Percentiles rank a stretch among this genome's conserved stretches.
phyloP scores from a whole-genome alignment of 139 green algal species.

The Asterochloris erici region DNA sequence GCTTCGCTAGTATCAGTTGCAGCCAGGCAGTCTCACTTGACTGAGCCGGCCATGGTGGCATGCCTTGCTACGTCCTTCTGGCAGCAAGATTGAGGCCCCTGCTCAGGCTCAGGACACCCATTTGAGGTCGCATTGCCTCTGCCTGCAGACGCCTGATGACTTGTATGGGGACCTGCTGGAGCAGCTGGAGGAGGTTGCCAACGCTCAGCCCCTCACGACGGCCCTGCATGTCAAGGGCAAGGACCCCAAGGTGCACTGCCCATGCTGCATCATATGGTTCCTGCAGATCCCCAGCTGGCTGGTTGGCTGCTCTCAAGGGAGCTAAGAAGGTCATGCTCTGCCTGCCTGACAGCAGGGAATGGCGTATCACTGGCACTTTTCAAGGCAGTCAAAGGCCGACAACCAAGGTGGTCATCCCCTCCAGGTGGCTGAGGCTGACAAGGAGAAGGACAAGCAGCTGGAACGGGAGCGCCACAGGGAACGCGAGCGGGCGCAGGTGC shows the following conservation, averaged over 20 bases:
- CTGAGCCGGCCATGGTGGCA: background rate
- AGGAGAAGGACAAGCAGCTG: constrained; percentile 48
- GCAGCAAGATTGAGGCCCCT: background rate
- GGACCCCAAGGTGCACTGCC: background rate
- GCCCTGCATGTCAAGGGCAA: constrained; percentile 21
- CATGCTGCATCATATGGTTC: no score
- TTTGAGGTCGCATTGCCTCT: no score
- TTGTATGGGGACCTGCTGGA: constrained; percentile 78
- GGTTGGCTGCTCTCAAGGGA: no score
- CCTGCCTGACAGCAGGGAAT: no score
- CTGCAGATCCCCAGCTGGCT: no score
- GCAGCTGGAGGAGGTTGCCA: constrained; percentile 59
- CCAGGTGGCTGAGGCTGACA: constrained; percentile 28
- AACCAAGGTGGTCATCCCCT: background rate
- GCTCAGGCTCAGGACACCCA: background rate
- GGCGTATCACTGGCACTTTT: no score
- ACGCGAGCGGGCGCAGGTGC: constrained; percentile 61
- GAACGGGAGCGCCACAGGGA: constrained; percentile 74
- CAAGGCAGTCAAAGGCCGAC: background rate
- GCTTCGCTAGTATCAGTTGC: no score
- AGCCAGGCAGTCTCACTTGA: background rate
- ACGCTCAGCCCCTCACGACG: constrained; percentile 9
- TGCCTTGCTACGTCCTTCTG: background rate
- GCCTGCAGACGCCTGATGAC: constrained; percentile 41
- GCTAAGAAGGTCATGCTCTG: no score